A percentile compares a stretch with the other conserved stretches of the same genome.
These are phyloP conservation scores for Eucalyptus pumila DNA, from an alignment of 345 rosid species.

Conservation along the genomic window DNA sequence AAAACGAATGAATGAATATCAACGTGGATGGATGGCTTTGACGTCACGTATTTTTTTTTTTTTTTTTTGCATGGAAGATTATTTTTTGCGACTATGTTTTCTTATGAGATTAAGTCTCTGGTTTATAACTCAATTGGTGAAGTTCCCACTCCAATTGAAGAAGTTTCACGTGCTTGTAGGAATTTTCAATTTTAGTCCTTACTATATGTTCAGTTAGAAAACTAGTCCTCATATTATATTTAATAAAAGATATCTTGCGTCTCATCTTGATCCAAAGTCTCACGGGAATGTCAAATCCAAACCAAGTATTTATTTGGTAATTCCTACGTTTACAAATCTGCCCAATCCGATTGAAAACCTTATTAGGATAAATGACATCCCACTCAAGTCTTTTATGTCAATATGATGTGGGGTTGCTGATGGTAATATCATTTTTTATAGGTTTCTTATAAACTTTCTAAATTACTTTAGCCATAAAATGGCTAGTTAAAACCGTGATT, in stretches of 20 bases:
- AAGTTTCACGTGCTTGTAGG: not conserved
- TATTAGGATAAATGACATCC: not conserved
- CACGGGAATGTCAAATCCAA: not conserved
- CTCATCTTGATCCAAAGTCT: not conserved
- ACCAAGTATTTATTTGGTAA: not conserved
- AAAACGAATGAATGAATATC: not conserved
- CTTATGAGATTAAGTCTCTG: no score
- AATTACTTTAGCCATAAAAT: not conserved
- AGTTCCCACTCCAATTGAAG: not conserved
- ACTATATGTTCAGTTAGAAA: not conserved
- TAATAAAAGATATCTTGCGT: not conserved
- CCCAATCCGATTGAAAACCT: not conserved
- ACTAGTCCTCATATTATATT: not conserved
- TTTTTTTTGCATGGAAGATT: not conserved
- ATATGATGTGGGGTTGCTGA: not conserved
- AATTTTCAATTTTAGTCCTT: not conserved
- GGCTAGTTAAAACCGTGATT: not conserved
- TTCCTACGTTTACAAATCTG: not conserved
- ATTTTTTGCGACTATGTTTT: not conserved
- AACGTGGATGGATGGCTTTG: not conserved
- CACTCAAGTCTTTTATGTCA: not conserved
- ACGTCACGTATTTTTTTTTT: not conserved
- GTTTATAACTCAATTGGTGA: no score
- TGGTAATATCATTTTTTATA: not conserved
- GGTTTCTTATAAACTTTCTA: not conserved